Evolutionary conservation across 2,329 filamentous ascomycete genomes (phyloP).

Genomic region (Colletotrichum spaethianum): DNA sequence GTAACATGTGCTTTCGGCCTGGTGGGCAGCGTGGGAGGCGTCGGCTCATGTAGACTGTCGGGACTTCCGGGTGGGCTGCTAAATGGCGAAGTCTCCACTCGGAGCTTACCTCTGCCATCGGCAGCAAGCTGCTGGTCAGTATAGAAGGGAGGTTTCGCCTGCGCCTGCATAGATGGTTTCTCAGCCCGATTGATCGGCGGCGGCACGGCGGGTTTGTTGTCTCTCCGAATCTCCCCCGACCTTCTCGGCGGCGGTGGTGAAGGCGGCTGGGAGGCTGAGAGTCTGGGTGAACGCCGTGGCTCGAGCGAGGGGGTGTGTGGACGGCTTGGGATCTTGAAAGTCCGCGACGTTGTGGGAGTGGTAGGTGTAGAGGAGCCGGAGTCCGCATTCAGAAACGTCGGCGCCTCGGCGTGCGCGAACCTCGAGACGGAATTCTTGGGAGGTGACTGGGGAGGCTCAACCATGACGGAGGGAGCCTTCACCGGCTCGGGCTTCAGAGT

Average conservation of each 20-base stretch:
- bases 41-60: conserved; percentile 69
- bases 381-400: conserved; percentile 64
- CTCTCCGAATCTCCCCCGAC: conserved; percentile 71
- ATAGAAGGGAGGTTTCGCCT: conserved; percentile 45
- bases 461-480: conserved; percentile 73
- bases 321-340: conserved; percentile 69
- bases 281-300: conserved; percentile 62
- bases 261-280: conserved; percentile 66
- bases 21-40: conserved; percentile 63
- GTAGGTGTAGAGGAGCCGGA: conserved; percentile 57
- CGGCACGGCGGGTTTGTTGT: conserved; percentile 66
- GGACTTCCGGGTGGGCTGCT: conserved; percentile 86
- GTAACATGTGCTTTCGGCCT: conserved; percentile 53
- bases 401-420: conserved; percentile 56
- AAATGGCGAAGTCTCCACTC: conserved; percentile 80
- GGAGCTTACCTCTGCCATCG: conserved; percentile 54
- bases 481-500: conserved; percentile 61
- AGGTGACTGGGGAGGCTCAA: conserved; percentile 80
- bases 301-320: conserved; percentile 68
- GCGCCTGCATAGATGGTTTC: conserved; percentile 65
- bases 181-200: conserved; percentile 86
- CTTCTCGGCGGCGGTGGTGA: conserved; percentile 75
- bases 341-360: conserved; percentile 58
- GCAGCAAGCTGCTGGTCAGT: conserved; percentile 44
- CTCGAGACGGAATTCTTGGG: conserved; percentile 62